Conservation (phyloP, 2,329 filamentous ascomycete genomes). For the Cadophora sp. region DNA sequence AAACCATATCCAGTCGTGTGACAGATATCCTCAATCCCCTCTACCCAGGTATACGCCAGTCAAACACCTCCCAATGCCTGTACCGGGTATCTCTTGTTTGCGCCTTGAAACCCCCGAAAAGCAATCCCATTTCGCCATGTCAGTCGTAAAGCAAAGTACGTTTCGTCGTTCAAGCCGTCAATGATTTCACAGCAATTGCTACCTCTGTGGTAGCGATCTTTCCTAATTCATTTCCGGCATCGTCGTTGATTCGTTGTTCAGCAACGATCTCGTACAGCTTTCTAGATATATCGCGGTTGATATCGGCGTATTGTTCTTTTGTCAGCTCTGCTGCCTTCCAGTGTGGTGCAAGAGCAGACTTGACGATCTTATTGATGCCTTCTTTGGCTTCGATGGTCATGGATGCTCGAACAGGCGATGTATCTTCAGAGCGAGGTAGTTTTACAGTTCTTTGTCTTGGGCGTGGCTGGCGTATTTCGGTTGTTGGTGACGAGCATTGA, state of each 20-base stretch:
- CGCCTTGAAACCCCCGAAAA: slow-evolving; percentile 33
- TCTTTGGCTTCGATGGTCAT: slow-evolving; percentile 86
- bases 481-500: slow-evolving; percentile 25
- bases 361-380: slow-evolving; percentile 88
- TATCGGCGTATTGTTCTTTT: slow-evolving; percentile 88
- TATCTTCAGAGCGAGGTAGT: slow-evolving; percentile 53
- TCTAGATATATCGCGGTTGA: slow-evolving; percentile 89
- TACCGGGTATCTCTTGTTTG: slow-evolving; percentile 38
- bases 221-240: slow-evolving; percentile 75
- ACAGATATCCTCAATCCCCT: slow-evolving; percentile 14
- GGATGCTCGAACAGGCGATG: slow-evolving; percentile 69
- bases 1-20: slow-evolving; percentile 29
- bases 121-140: slow-evolving; percentile 31
- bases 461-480: slow-evolving; percentile 41
- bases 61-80: slow-evolving; percentile 19
- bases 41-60: background rate
- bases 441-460: slow-evolving; percentile 44
- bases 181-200: slow-evolving; percentile 70
- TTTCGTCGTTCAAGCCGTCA: slow-evolving; percentile 48
- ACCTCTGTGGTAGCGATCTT: slow-evolving; percentile 81
- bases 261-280: slow-evolving; percentile 77
- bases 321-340: slow-evolving; percentile 82
- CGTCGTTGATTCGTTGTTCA: slow-evolving; percentile 58
- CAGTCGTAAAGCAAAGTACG: slow-evolving; percentile 26
- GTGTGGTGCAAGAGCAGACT: slow-evolving; percentile 75